Conservation (phyloP, 2,329 filamentous ascomycete species). For the Aspergillus sp. region DNA sequence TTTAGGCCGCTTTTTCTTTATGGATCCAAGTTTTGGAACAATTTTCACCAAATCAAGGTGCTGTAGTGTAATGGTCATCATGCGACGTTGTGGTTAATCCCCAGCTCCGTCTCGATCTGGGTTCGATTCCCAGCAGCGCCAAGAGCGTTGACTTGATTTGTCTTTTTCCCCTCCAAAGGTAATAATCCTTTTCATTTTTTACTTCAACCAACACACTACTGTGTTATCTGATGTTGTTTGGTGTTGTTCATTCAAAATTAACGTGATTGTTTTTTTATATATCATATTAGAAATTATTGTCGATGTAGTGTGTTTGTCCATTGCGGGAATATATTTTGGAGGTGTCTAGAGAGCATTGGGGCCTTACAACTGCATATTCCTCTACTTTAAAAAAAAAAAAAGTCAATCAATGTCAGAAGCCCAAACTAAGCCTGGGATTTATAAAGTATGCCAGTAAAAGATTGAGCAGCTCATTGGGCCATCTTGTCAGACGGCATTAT, state of each 20-base stretch:
- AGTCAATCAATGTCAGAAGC: too few relatives aligned
- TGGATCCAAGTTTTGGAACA: not conserved
- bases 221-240: not conserved
- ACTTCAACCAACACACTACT: not conserved
- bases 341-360: too few relatives aligned
- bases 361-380: too few relatives aligned
- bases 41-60: conserved; percentile 17
- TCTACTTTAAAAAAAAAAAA: too few relatives aligned
- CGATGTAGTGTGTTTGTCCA: too few relatives aligned
- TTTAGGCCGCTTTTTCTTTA: not conserved
- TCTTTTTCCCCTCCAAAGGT: conserved; percentile 1
- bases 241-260: too few relatives aligned
- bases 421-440: too few relatives aligned
- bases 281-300: not conserved
- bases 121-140: conserved; percentile 25
- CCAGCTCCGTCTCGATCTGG: conserved; percentile 20
- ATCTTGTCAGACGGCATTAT: too few relatives aligned
- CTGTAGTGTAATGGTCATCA: conserved; percentile 25
- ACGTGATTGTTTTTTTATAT: too few relatives aligned
- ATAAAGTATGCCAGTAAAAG: too few relatives aligned
- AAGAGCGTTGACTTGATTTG: conserved; percentile 14
- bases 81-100: conserved; percentile 18
- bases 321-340: too few relatives aligned
- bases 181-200: not conserved
- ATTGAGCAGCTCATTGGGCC: too few relatives aligned